Percentiles rank a stretch among this genome's conserved stretches.
Evolutionary conservation across 345 rosid genomes (phyloP).

Genomic region (Combretum micranthum): DNA sequence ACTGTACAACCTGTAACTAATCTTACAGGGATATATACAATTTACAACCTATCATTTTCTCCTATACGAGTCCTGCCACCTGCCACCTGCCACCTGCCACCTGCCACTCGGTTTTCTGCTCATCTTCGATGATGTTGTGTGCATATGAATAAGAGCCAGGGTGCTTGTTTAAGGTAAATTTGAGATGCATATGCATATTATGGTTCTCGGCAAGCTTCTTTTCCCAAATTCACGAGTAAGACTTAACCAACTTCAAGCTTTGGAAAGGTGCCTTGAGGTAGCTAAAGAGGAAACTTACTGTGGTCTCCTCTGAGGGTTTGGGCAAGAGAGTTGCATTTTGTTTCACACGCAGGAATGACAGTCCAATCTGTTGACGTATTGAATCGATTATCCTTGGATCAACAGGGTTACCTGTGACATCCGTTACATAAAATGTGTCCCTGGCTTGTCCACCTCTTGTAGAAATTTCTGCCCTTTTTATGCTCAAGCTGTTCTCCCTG

Average conservation of each 20-base stretch:
- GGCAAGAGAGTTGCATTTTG: constrained; percentile 17
- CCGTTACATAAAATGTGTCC: constrained; percentile 47
- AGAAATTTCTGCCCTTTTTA: constrained; percentile 50
- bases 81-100: no score
- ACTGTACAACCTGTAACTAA: no score
- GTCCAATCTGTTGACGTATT: constrained; percentile 35
- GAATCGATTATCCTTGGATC: constrained; percentile 37
- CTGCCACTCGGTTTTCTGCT: no score
- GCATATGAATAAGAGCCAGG: neutral
- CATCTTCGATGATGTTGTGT: no score
- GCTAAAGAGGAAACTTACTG: constrained; percentile 37
- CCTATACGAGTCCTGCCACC: no score
- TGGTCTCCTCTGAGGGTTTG: constrained; percentile 30
- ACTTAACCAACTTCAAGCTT: constrained; percentile 37
- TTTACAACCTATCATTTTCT: no score
- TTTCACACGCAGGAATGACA: constrained; percentile 26
- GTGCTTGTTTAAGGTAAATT: neutral
- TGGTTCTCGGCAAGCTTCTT: no score
- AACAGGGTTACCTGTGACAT: constrained; percentile 39
- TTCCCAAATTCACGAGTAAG: constrained; percentile 22
- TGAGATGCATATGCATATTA: neutral
- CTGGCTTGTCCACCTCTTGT: constrained; percentile 36
- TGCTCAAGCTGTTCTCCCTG: constrained; percentile 46
- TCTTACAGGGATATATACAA: no score
- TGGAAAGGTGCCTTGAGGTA: constrained; percentile 39